Conservation (phyloP, 257 asterid species). For the Solanum peruvianum region DNA sequence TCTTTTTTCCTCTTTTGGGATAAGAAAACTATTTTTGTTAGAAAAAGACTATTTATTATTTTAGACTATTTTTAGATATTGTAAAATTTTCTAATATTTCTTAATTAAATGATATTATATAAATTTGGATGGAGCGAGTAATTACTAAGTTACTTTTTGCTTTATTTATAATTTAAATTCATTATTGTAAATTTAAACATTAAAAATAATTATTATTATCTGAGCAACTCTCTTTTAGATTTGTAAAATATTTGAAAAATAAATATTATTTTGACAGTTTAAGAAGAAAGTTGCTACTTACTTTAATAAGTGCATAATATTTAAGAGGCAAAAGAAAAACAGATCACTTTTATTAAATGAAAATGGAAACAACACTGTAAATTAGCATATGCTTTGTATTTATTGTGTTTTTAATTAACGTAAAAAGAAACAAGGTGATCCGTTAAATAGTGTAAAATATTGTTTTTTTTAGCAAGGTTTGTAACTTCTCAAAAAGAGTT, state of each 20-base stretch:
- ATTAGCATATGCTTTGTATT: background rate
- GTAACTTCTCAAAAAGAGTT: background rate
- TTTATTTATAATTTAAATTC: fast-evolving
- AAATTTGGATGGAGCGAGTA: too few relatives aligned
- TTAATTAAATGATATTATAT: too few relatives aligned
- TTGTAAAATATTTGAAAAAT: background rate
- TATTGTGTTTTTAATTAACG: background rate
- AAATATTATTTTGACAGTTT: background rate
- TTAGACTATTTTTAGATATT: too few relatives aligned
- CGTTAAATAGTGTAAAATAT: background rate
- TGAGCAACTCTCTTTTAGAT: background rate
- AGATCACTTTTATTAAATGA: background rate
- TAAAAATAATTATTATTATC: fast-evolving
- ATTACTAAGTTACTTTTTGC: background rate
- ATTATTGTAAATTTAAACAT: fast-evolving
- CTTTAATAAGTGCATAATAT: background rate
- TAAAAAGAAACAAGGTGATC: background rate
- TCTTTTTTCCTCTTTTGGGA: background rate
- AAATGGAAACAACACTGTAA: background rate
- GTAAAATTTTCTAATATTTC: too few relatives aligned
- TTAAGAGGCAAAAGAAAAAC: background rate
- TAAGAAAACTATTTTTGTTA: background rate
- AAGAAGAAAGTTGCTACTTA: background rate
- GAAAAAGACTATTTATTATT: background rate
- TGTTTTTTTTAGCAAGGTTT: background rate